These are phyloP conservation scores for Leptographium lundbergii DNA, from an alignment of 2,329 filamentous ascomycete genomes.

Conservation along the genomic window DNA sequence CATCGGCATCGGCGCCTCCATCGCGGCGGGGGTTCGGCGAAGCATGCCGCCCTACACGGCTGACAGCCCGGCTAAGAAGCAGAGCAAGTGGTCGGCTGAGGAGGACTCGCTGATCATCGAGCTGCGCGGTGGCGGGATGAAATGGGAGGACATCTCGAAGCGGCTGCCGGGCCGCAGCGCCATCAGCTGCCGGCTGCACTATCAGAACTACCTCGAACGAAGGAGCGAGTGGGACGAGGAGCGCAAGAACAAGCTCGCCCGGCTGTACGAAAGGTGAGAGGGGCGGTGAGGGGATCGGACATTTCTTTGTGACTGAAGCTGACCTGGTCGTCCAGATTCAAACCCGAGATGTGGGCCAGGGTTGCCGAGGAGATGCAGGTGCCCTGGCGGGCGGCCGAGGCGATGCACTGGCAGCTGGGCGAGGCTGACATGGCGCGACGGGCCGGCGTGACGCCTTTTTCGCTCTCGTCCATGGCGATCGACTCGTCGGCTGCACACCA, in stretches of 20 bases:
- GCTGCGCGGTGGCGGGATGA: constrained; percentile 81
- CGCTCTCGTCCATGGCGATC: constrained; percentile 41
- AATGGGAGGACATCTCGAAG: constrained; percentile 97
- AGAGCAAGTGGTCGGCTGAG: constrained; percentile 92
- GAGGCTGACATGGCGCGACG: constrained; percentile 88
- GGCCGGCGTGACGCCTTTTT: constrained; percentile 80
- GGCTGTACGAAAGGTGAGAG: constrained; percentile 82
- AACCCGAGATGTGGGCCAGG: constrained; percentile 95
- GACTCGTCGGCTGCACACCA: constrained; percentile 21
- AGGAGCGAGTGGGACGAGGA: constrained; percentile 95
- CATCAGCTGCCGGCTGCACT: constrained; percentile 88
- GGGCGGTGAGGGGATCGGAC: not conserved
- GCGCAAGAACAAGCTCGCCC: constrained; percentile 89
- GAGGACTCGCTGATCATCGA: constrained; percentile 93
- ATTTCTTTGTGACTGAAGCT: not conserved
- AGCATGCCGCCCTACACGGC: constrained; percentile 40
- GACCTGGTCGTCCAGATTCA: constrained; percentile 54
- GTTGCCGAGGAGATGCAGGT: constrained; percentile 91
- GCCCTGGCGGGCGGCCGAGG: constrained; percentile 89
- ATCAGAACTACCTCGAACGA: constrained; percentile 93
- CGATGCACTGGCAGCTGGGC: constrained; percentile 96
- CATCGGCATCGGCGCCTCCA: not conserved
- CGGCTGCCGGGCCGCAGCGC: constrained; percentile 79
- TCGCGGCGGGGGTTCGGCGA: constrained; percentile 26
- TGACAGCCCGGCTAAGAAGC: constrained; percentile 74